These are phyloP conservation scores for Solanum peruvianum DNA, from an alignment of 257 asterid species.

Conservation along the genomic window DNA sequence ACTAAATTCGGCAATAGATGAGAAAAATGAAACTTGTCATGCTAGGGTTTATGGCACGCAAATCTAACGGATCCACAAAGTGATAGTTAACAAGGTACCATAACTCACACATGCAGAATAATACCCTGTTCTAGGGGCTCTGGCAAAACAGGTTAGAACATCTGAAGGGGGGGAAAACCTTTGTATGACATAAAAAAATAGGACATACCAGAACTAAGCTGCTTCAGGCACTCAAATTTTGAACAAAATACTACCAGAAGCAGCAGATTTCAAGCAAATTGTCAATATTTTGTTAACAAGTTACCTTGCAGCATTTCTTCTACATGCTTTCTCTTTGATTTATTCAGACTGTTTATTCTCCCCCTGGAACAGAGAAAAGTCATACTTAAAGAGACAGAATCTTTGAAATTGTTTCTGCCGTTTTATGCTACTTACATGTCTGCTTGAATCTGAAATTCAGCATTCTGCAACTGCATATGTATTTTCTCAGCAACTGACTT, in stretches of 20 bases:
- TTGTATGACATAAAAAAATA: background rate
- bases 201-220: background rate
- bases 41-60: background rate
- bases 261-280: background rate
- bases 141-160: background rate
- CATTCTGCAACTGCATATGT: constrained; percentile 40
- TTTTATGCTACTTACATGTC: constrained; percentile 46
- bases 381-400: constrained; percentile 10
- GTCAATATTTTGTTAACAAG: constrained; percentile 7
- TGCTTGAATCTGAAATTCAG: constrained; percentile 64
- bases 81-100: background rate
- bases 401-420: background rate
- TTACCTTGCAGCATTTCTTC: constrained; percentile 67
- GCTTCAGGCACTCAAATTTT: background rate
- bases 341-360: constrained; percentile 41
- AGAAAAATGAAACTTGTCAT: background rate
- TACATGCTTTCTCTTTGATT: constrained; percentile 47
- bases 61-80: background rate
- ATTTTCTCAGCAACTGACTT: constrained; percentile 53
- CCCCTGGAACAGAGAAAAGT: constrained; percentile 43
- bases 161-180: background rate
- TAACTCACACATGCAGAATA: background rate
- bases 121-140: background rate
- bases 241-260: background rate
- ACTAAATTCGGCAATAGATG: background rate